These are phyloP conservation scores for Anthostomella pinea DNA, from an alignment of 2,329 filamentous ascomycete genomes.

Conservation along the genomic window DNA sequence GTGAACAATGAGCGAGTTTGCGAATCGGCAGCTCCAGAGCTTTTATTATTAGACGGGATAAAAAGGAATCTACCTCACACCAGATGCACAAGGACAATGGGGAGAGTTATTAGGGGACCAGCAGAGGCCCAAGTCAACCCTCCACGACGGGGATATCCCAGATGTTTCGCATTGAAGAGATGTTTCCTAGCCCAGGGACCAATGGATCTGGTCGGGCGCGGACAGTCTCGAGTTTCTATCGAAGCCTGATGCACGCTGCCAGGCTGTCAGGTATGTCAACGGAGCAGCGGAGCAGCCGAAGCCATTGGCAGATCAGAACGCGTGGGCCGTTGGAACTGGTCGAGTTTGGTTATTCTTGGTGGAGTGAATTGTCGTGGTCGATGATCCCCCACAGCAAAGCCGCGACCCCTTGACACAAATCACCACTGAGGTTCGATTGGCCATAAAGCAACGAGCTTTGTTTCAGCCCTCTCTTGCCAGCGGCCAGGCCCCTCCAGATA, in stretches of 20 bases:
- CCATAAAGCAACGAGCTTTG: constrained; percentile 21
- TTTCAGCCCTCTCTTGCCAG: constrained; percentile 26
- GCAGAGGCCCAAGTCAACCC: constrained; percentile 4
- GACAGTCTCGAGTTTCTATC: constrained; percentile 22
- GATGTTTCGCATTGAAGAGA: constrained; percentile 25
- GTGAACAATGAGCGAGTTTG: constrained; percentile 19
- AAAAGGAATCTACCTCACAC: constrained; percentile 10
- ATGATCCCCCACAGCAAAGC: too few relatives aligned
- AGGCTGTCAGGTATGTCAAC: constrained; percentile 8
- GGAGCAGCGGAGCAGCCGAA: too few relatives aligned
- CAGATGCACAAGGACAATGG: neutral
- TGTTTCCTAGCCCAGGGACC: constrained; percentile 20
- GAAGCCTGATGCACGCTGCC: constrained; percentile 18
- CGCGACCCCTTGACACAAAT: constrained; percentile 20
- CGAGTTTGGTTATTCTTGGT: constrained; percentile 6
- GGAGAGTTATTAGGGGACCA: constrained; percentile 14
- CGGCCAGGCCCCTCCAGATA: constrained; percentile 14
- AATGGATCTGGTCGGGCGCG: constrained; percentile 25
- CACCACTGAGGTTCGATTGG: constrained; percentile 27
- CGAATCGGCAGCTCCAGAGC: constrained; percentile 17
- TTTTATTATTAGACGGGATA: constrained; percentile 21
- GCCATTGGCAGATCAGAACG: constrained; percentile 16
- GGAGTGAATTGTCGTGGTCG: constrained; percentile 11
- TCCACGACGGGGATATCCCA: constrained; percentile 9
- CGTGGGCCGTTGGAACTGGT: constrained; percentile 13